Conservation (phyloP, 257 asterid genomes). For the Capsicum pubescens region DNA sequence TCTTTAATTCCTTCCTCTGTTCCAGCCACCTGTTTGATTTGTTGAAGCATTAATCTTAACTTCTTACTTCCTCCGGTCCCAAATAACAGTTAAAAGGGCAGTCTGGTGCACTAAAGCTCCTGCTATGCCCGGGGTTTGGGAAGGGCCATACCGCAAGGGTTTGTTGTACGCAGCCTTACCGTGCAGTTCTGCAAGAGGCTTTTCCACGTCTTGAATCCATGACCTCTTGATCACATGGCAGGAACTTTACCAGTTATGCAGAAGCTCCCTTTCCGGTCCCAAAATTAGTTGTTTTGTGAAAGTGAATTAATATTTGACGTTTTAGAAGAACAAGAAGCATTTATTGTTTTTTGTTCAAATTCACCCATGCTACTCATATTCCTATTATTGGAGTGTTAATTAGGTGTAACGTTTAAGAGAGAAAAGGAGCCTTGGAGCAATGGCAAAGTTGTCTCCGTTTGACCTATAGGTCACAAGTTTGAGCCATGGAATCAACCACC, state of each 20-base stretch:
- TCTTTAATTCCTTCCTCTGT: conserved; percentile 95
- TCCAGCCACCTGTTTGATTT: conserved; percentile 77
- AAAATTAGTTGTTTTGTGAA: not conserved
- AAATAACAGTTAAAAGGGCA: not conserved
- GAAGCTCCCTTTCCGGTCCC: no score
- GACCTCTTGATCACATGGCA: no score
- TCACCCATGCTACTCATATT: not conserved
- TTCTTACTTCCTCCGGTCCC: not conserved
- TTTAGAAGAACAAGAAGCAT: not conserved
- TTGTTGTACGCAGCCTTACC: no score
- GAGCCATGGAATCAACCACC: no score
- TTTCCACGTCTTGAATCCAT: no score
- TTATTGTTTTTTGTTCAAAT: not conserved
- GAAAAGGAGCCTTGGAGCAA: not conserved
- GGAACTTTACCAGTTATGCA: no score
- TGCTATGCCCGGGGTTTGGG: no score
- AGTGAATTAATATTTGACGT: no score
- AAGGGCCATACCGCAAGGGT: no score
- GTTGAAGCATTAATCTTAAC: not conserved
- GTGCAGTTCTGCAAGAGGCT: no score
- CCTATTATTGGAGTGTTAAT: not conserved
- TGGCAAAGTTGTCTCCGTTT: not conserved
- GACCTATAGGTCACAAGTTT: no score
- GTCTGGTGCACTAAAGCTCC: no score
- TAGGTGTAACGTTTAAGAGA: not conserved